Percentiles rank a stretch among this genome's conserved stretches.
Conservation (phyloP, 2,329 filamentous ascomycete genomes). For the Monosporascus sp. region DNA sequence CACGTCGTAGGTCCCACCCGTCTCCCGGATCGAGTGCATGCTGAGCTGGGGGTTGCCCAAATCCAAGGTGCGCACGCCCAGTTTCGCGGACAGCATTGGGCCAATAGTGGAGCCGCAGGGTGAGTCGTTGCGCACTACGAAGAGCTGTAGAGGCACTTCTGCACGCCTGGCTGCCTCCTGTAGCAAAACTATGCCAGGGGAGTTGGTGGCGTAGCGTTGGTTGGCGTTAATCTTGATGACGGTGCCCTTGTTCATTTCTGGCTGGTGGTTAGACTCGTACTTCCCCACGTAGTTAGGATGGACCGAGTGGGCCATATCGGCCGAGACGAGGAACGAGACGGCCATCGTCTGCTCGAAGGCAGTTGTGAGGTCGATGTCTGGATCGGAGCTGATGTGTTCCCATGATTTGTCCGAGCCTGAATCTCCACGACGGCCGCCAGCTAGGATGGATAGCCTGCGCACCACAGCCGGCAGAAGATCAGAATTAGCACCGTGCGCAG, state of each 20-base stretch:
- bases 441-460: slow-evolving; percentile 77
- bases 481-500: slow-evolving; percentile 88
- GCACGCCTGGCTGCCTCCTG: slow-evolving; percentile 75
- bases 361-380: slow-evolving; percentile 61
- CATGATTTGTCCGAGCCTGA: slow-evolving; percentile 58
- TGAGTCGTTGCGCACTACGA: slow-evolving; percentile 94
- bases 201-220: slow-evolving; percentile 93
- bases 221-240: slow-evolving; percentile 99
- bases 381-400: slow-evolving; percentile 47
- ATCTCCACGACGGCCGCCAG: slow-evolving; percentile 47
- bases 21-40: slow-evolving; percentile 97
- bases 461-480: slow-evolving; percentile 86
- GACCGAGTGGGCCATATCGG: slow-evolving; percentile 95
- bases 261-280: slow-evolving; percentile 86
- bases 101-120: slow-evolving; percentile 95
- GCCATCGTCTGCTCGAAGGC: slow-evolving; percentile 91
- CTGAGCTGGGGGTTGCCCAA: slow-evolving; percentile 89
- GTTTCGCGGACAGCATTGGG: slow-evolving; percentile 83
- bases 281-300: slow-evolving; percentile 93
- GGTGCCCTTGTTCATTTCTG: slow-evolving; percentile 92
- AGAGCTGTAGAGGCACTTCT: slow-evolving; percentile 85
- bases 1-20: slow-evolving; percentile 81
- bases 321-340: slow-evolving; percentile 88
- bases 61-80: slow-evolving; percentile 86
- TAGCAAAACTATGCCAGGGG: slow-evolving; percentile 85